Conservation (phyloP, 2,329 filamentous ascomycete genomes). For the Fusarium domesticum region DNA sequence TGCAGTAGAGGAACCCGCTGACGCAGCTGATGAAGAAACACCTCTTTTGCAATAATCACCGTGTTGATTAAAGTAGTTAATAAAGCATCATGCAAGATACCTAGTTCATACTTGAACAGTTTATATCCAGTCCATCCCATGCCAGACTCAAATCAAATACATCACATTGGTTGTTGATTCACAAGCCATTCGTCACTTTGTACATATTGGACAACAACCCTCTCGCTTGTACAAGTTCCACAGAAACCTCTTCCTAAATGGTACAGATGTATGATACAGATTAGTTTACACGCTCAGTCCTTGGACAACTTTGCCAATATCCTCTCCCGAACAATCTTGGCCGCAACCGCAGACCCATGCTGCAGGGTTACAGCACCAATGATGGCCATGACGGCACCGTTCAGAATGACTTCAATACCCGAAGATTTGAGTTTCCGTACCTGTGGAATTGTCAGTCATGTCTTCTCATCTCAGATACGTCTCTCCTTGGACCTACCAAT, state of each 20-base stretch:
- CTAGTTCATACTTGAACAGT: constrained; percentile 7
- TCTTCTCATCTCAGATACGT: not conserved
- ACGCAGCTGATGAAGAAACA: constrained; percentile 33
- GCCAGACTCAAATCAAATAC: constrained; percentile 12
- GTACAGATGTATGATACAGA: constrained; percentile 32
- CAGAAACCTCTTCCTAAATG: constrained; percentile 26
- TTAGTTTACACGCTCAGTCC: constrained; percentile 19
- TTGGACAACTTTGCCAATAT: constrained; percentile 52
- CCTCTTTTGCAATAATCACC: constrained; percentile 31
- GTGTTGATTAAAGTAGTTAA: no score
- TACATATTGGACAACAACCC: constrained; percentile 13
- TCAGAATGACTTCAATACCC: constrained; percentile 71
- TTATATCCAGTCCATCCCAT: no score
- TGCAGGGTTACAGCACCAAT: constrained; percentile 88
- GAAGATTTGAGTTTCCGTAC: constrained; percentile 67
- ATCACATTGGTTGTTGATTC: constrained; percentile 4
- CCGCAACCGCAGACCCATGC: constrained; percentile 75
- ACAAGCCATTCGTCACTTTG: constrained; percentile 20
- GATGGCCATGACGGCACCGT: constrained; percentile 78
- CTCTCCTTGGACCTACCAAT: constrained; percentile 56
- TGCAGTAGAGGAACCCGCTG: constrained; percentile 12
- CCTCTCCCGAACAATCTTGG: constrained; percentile 70
- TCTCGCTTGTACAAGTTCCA: constrained; percentile 27
- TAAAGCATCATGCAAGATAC: constrained; percentile 1
- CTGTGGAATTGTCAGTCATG: constrained; percentile 32